These are phyloP conservation scores for Prunella vulgaris DNA, from an alignment of 257 asterid species.

Conservation along the genomic window DNA sequence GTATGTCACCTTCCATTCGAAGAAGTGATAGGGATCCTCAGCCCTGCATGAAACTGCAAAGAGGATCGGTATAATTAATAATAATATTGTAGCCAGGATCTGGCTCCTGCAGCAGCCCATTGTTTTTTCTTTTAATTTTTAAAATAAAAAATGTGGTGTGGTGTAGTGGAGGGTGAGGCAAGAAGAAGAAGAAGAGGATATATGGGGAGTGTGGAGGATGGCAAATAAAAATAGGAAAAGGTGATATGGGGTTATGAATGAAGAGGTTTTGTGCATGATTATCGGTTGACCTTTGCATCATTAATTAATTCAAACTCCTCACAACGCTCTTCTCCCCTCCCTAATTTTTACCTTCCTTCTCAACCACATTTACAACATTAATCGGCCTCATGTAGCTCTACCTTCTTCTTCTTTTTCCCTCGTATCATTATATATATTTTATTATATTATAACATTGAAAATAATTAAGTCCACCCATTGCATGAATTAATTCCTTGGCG, in stretches of 20 bases:
- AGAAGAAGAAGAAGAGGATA: conserved; percentile 21
- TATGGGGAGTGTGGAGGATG: neutral
- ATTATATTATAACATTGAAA: too few relatives aligned
- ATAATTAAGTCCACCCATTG: too few relatives aligned
- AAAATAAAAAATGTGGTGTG: neutral
- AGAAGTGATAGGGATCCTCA: conserved; percentile 43
- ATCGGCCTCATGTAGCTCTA: too few relatives aligned
- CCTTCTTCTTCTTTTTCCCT: too few relatives aligned
- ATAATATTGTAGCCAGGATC: conserved; percentile 9
- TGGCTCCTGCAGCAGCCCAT: conserved; percentile 1
- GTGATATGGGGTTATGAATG: neutral
- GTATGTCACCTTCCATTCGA: conserved; percentile 44
- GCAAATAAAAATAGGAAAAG: neutral
- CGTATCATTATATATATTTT: too few relatives aligned
- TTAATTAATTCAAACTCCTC: neutral
- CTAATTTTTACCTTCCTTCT: neutral
- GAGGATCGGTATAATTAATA: conserved; percentile 13
- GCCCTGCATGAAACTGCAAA: conserved; percentile 24
- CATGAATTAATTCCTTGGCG: too few relatives aligned
- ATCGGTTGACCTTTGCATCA: neutral
- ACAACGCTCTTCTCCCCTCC: neutral
- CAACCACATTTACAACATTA: conserved; percentile 1
- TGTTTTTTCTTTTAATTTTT: neutral
- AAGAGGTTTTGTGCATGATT: neutral
- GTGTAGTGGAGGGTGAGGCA: too few relatives aligned